phyloP scores from a whole-genome alignment of 108 stramenopile species.

The Nitzschia sp. region DNA sequence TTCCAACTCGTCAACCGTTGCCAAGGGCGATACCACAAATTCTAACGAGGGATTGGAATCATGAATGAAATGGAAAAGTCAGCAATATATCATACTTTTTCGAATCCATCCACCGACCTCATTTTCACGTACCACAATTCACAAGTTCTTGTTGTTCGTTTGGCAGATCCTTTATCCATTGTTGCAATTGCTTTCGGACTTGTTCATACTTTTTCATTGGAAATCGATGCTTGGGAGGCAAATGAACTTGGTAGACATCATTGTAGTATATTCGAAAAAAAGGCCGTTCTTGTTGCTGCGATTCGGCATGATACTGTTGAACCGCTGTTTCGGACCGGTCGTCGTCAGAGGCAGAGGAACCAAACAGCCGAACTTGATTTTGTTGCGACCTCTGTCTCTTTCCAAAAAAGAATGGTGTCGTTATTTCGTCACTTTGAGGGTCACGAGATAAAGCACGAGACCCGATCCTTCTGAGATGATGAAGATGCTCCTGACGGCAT shows the following conservation, averaged over 20 bases:
- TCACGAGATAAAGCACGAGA: too few species aligned
- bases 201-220: slow-evolving; percentile 92
- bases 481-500: too few species aligned
- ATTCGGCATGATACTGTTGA: too few species aligned
- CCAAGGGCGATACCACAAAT: slow-evolving; percentile 83
- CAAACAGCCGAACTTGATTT: too few species aligned
- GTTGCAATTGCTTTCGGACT: slow-evolving; percentile 72
- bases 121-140: slow-evolving; percentile 48
- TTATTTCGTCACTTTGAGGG: too few species aligned
- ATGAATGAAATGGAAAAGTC: too few species aligned
- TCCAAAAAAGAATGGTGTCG: too few species aligned
- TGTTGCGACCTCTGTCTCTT: too few species aligned
- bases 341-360: too few species aligned
- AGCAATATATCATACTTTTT: too few species aligned
- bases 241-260: slow-evolving; percentile 89
- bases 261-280: slow-evolving; percentile 86
- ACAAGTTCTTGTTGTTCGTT: slow-evolving; percentile 24
- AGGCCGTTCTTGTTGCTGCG: slow-evolving; percentile 25
- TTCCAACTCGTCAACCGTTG: slow-evolving; percentile 68
- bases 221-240: slow-evolving; percentile 88
- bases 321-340: too few species aligned
- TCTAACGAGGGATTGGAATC: slow-evolving; percentile 24
- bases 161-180: slow-evolving; percentile 28
- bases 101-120: background rate
- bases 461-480: too few species aligned